Evolutionary conservation across 345 rosid genomes (phyloP), one percentile per base, ranked within the genome.

Genomic region (Kernera saxatilis): DNA sequence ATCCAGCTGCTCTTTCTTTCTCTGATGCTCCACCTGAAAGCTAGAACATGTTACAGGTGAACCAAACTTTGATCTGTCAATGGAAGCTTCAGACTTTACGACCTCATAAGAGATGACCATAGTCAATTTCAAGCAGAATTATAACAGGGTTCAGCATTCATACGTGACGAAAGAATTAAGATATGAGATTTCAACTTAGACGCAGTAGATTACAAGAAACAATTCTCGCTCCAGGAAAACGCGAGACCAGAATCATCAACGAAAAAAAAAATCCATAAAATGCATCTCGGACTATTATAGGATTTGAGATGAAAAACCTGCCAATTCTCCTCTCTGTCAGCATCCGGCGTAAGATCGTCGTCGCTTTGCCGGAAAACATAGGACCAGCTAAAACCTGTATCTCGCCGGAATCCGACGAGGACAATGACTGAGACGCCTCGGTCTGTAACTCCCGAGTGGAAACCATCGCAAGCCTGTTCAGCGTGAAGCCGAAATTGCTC

Each of bases 361-460:
- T 87, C 4, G 98, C 89, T 64, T 87, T 85, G 6, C 87, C 93
- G 48, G 96, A 81, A 55, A 87, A 90, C 91, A 84, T 83, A 15
- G 91, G 86, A 22, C 83, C 88, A 9, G 83, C 80, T 6, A 87
- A 84, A 68, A 82, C 90, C 52, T 86, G 87, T 67, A 83, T 62
- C 77, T 84, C 87, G 17, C 93, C 86, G 26, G 82, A 76, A 17
- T 73, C n/a, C 26, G 82, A 61, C 8, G 79, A 76, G 4, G 78
- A 32, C 21, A 70, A 33, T 5, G 86, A 56, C 8, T 29, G 61
- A 12, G 78, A 37, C 8, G 81, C 54, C 15, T 67, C 77, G 5
- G 80, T 49, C 8, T 74, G 83, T 44, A 79, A 27, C n/a, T 51
- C 51, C 23, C 78, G 77, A 30, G 43, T 57, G 27, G 44, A 68